These are phyloP conservation scores for Gamsiella multidivaricata DNA, from an alignment of 192 early-diverging fungal genomes.

Conservation along the genomic window DNA sequence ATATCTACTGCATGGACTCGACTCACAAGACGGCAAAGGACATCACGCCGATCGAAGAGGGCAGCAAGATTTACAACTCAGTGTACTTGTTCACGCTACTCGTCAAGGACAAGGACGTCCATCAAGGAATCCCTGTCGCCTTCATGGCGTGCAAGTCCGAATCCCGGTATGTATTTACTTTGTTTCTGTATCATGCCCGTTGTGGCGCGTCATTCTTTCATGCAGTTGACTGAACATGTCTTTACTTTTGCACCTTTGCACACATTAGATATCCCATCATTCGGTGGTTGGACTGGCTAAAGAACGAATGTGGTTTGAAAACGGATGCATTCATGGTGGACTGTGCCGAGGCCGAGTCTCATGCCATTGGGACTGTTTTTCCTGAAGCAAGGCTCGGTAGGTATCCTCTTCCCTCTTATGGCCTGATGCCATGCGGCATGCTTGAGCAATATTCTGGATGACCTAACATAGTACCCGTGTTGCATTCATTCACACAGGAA, in stretches of 20 bases:
- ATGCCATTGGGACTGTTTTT: neutral
- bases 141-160: slow-evolving; percentile 13
- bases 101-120: slow-evolving; percentile 11
- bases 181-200: no score
- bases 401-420: no score
- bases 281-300: neutral
- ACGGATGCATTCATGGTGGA: neutral
- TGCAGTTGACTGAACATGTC: no score
- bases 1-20: slow-evolving; percentile 18
- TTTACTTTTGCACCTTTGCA: no score
- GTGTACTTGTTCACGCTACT: slow-evolving; percentile 22
- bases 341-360: slow-evolving; percentile 3
- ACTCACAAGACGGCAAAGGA: slow-evolving; percentile 13
- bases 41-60: slow-evolving; percentile 14
- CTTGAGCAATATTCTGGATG: no score
- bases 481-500: slow-evolving; percentile 12
- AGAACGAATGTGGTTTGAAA: neutral
- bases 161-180: slow-evolving; percentile 13
- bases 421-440: no score
- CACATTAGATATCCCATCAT: neutral
- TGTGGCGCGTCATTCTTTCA: no score
- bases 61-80: slow-evolving; percentile 15
- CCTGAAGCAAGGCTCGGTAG: neutral
- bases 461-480: no score
- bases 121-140: slow-evolving; percentile 10